phyloP scores from a whole-genome alignment of 2,329 filamentous ascomycete species.

The Lasiodiplodia hormozganensis region DNA sequence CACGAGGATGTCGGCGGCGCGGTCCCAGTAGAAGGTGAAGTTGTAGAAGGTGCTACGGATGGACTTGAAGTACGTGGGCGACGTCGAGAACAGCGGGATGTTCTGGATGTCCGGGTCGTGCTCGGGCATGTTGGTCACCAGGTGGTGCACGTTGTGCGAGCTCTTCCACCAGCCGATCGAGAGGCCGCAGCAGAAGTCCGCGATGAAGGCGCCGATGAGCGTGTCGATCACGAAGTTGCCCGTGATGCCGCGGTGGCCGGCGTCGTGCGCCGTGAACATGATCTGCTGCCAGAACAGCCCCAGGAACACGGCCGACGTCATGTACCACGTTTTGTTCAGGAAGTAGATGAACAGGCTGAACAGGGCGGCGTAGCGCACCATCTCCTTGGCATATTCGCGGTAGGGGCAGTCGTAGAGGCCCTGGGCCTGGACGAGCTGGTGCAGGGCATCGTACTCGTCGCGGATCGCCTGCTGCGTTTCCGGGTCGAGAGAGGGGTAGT shows the following conservation, averaged over 20 bases:
- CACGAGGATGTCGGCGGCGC: slow-evolving; percentile 72
- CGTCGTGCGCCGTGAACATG: slow-evolving; percentile 73
- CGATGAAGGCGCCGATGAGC: slow-evolving; percentile 67
- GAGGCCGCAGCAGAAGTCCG: slow-evolving; percentile 70
- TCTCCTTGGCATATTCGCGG: slow-evolving; percentile 64
- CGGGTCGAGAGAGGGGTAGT: slow-evolving; percentile 61
- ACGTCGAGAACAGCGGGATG: slow-evolving; percentile 86
- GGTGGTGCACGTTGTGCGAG: slow-evolving; percentile 72
- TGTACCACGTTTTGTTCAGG: slow-evolving; percentile 61
- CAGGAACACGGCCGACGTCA: slow-evolving; percentile 64
- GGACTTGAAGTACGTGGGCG: slow-evolving; percentile 77
- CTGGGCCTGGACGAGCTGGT: slow-evolving; percentile 60
- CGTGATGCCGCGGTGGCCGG: slow-evolving; percentile 69
- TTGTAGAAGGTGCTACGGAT: slow-evolving; percentile 85
- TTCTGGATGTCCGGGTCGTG: slow-evolving; percentile 58
- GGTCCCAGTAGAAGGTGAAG: slow-evolving; percentile 78
- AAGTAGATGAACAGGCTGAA: slow-evolving; percentile 58
- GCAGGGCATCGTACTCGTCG: slow-evolving; percentile 62
- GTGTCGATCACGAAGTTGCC: slow-evolving; percentile 65
- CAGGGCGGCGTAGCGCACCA: slow-evolving; percentile 60
- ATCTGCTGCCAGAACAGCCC: slow-evolving; percentile 73
- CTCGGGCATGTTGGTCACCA: slow-evolving; percentile 68
- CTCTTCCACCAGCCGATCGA: slow-evolving; percentile 75
- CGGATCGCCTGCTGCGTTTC: slow-evolving; percentile 63
- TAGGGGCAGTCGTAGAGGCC: slow-evolving; percentile 68